Evolutionary conservation across 768 basidiomycete species (phyloP), one percentile per base, ranked within the genome.

Genomic region (Suillus luteus): DNA sequence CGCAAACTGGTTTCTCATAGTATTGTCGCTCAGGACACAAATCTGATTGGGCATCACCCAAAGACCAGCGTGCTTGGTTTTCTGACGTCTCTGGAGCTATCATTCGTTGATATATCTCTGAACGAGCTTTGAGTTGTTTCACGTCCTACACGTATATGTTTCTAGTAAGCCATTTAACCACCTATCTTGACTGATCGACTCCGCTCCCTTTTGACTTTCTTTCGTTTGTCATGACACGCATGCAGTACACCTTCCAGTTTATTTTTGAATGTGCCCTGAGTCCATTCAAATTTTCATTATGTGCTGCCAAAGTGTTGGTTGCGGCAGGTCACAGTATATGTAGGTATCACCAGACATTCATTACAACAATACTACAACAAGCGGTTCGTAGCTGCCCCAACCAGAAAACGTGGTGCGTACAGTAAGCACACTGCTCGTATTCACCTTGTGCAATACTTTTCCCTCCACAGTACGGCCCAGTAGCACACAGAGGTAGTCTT

Each of bases 1-100:
- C 52, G 33, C 17, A 9, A 24, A 46, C 37, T 3, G 14, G 31
- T 37, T 48, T 33, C 43, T 57, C 37, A 24, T 63, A 37, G 27
- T 24, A 54, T 54, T 19, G 35, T 66, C 64, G 5, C 6, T 66
- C 65, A 86, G 88, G 87, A 9, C 77, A 83, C 66, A 77, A 78
- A 7, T 64, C 77, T 1, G 83, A 86, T 11, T 91, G 88, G 88
- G 86, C 85, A 8, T 84, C 84, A 0, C 83, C 86, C 0, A 81
- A 82, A 62, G 84, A 86, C 64, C 86, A 88, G 69, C 72, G 75
- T 31, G 83, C 84, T 11, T 88, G 81, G 80, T 87, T 87, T 70
- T 79, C 85, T 19, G 85, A 85, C 67, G 76, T 88, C 10, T 81
- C 83, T 24, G 83, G 82, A 1, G 80, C 76, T 1, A 74, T 84